Percentiles rank a stretch among this genome's conserved stretches.
phyloP scores from a whole-genome alignment of 164 flowering plant genomes.

The Pachysandra terminalis region DNA sequence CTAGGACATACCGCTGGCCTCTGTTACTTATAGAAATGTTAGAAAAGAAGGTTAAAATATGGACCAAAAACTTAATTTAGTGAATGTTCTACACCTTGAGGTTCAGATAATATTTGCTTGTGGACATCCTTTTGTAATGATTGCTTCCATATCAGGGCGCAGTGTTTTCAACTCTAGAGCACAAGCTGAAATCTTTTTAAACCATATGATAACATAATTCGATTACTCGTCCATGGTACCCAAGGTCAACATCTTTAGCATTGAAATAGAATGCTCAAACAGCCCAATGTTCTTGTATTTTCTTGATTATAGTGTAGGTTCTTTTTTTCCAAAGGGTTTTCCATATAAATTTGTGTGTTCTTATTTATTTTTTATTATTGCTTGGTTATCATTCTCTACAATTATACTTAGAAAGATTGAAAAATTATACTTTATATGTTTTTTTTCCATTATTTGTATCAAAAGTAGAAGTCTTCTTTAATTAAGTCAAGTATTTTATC shows the following conservation, averaged over 20 bases:
- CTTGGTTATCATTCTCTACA: too few species aligned
- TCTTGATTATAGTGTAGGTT: too few species aligned
- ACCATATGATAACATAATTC: conserved; percentile 60
- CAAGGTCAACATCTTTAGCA: conserved; percentile 42
- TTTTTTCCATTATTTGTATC: too few species aligned
- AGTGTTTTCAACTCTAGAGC: conserved; percentile 69
- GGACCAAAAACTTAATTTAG: background rate
- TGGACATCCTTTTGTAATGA: conserved; percentile 39
- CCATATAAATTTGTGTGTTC: too few species aligned
- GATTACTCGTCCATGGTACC: conserved; percentile 57
- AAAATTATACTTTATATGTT: too few species aligned
- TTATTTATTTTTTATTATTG: too few species aligned
- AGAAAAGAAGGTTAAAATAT: background rate
- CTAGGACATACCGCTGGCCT: conserved; percentile 60
- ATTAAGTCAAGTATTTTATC: too few species aligned
- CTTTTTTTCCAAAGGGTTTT: too few species aligned
- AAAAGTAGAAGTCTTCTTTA: too few species aligned
- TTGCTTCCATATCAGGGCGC: conserved; percentile 68
- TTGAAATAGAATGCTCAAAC: conserved; percentile 46
- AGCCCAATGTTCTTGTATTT: too few species aligned
- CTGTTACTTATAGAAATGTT: conserved; percentile 12
- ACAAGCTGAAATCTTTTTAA: conserved; percentile 59
- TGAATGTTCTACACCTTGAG: conserved; percentile 45
- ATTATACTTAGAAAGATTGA: too few species aligned
- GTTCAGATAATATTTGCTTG: conserved; percentile 39